These are phyloP conservation scores for Candida insectalens DNA, from an alignment of 805 yeast species.

Conservation along the genomic window DNA sequence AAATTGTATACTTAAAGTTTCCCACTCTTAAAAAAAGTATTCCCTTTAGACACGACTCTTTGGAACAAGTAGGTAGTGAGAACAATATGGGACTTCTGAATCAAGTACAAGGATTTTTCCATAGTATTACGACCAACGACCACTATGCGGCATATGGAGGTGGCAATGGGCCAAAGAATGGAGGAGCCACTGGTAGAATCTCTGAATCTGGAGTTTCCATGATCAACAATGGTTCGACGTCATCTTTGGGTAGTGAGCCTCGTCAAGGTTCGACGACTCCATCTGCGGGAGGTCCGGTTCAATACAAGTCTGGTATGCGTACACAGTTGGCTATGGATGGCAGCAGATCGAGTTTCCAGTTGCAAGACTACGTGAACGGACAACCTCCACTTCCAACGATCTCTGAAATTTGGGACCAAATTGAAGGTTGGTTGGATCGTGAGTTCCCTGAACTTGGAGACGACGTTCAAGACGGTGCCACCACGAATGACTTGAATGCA, in stretches of 20 bases:
- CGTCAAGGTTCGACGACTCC: constrained; percentile 11
- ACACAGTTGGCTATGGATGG: constrained; percentile 42
- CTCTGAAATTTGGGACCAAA: constrained; percentile 78
- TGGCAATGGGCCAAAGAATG: constrained; percentile 9
- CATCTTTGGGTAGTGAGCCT: constrained; percentile 25
- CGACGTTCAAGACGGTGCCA: constrained; percentile 70
- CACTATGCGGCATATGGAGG: constrained; percentile 48
- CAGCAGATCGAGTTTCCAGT: constrained; percentile 25
- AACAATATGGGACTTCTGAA: constrained; percentile 22
- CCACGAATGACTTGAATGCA: constrained; percentile 68
- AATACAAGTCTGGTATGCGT: constrained; percentile 32
- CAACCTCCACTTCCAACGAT: constrained; percentile 55
- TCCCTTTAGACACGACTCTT: no score
- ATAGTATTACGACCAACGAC: constrained; percentile 48
- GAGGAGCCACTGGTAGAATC: constrained; percentile 20
- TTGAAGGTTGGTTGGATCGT: constrained; percentile 72
- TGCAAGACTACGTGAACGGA: constrained; percentile 32
- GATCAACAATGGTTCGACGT: constrained; percentile 22
- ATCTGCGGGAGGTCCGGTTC: constrained; percentile 25
- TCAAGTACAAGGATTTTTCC: constrained; percentile 26
- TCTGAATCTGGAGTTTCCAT: constrained; percentile 18
- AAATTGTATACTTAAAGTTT: no score
- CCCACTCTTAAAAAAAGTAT: no score
- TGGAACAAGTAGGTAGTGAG: no score
- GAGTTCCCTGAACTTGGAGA: constrained; percentile 77